phyloP scores from a whole-genome alignment of 768 basidiomycete genomes.

The Trametes coccinea region DNA sequence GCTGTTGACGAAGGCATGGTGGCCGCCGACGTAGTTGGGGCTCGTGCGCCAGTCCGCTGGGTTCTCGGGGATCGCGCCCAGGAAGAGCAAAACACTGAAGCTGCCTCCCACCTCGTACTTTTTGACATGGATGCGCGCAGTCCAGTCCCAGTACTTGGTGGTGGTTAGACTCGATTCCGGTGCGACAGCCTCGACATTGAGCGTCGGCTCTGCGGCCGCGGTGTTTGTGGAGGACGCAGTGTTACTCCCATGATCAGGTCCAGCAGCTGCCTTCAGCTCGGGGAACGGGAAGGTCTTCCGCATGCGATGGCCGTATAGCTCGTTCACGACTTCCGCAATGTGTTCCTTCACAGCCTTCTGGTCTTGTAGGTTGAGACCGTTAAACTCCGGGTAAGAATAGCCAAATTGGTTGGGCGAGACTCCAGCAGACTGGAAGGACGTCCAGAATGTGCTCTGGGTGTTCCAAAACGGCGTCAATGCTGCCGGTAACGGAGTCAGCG shows the following conservation, averaged over 20 bases:
- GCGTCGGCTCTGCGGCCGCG: background rate
- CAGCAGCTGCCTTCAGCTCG: background rate
- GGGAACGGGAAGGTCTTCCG: background rate
- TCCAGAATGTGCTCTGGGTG: conserved; percentile 40
- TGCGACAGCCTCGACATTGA: background rate
- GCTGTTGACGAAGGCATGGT: conserved; percentile 44
- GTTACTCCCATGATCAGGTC: background rate
- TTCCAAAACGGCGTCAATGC: conserved; percentile 52
- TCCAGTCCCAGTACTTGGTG: conserved; percentile 39
- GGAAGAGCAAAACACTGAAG: conserved; percentile 50
- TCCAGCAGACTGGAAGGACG: conserved; percentile 32
- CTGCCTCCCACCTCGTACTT: conserved; percentile 45
- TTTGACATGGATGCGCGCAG: conserved; percentile 42
- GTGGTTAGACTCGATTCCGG: background rate
- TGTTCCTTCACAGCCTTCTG: conserved; percentile 15
- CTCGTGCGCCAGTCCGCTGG: conserved; percentile 37
- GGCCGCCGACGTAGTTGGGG: conserved; percentile 43
- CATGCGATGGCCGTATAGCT: conserved; percentile 29
- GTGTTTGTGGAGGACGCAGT: background rate
- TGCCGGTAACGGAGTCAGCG: conserved; percentile 12
- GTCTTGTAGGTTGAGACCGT: conserved; percentile 37
- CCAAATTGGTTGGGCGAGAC: conserved; percentile 36
- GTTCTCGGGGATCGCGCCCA: conserved; percentile 33
- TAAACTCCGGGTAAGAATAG: conserved; percentile 56
- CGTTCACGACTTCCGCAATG: conserved; percentile 38